phyloP scores from a whole-genome alignment of 768 basidiomycete genomes.

The Boletus pseudopeckii region DNA sequence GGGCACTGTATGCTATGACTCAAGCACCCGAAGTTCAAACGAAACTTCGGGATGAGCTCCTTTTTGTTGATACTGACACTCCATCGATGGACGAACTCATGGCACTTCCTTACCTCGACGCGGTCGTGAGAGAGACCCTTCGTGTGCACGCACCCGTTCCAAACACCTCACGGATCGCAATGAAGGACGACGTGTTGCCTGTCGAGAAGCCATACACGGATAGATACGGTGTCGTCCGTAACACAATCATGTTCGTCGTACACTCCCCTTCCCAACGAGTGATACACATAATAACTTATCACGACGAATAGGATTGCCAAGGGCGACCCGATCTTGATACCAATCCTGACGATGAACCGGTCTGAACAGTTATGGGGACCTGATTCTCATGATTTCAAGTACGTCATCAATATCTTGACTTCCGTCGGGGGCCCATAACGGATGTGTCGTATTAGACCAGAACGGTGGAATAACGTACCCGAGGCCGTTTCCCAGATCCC shows the following conservation, averaged over 20 bases:
- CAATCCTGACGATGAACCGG: slow-evolving; percentile 52
- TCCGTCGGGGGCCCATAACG: background rate
- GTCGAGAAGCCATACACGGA: slow-evolving; percentile 45
- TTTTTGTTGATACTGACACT: slow-evolving; percentile 47
- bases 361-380: slow-evolving; percentile 57
- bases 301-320: slow-evolving; percentile 35
- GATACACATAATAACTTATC: background rate
- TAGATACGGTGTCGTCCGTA: slow-evolving; percentile 37
- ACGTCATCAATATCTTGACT: slow-evolving; percentile 1
- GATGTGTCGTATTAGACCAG: slow-evolving; percentile 43
- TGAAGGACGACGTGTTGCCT: slow-evolving; percentile 52
- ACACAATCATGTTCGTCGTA: slow-evolving; percentile 36
- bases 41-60: slow-evolving; percentile 57
- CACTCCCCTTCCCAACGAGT: background rate
- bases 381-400: slow-evolving; percentile 63
- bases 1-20: slow-evolving; percentile 58
- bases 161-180: slow-evolving; percentile 40
- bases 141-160: slow-evolving; percentile 54
- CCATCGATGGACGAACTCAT: slow-evolving; percentile 71
- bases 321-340: slow-evolving; percentile 47
- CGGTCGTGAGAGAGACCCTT: slow-evolving; percentile 57
- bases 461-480: slow-evolving; percentile 55
- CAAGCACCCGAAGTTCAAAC: slow-evolving; percentile 46
- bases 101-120: slow-evolving; percentile 67
- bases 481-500: slow-evolving; percentile 45